A percentile compares a stretch with the other conserved stretches of the same genome.
These are phyloP conservation scores for Carallia brachiata DNA, from an alignment of 345 rosid genomes.

Conservation along the genomic window DNA sequence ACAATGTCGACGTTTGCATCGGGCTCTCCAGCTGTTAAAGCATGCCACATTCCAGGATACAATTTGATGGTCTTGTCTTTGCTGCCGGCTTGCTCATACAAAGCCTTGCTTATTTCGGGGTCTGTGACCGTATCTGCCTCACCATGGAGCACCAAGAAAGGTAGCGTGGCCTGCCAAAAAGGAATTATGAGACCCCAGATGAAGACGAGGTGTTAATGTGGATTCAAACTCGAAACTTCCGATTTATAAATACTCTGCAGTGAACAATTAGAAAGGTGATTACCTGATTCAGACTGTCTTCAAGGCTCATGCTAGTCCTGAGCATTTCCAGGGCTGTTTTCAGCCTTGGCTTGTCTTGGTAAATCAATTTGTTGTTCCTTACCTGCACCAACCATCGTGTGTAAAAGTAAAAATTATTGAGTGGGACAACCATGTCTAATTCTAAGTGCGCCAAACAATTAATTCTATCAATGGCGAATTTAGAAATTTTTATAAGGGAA, in stretches of 20 bases:
- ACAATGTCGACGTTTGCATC: slow-evolving; percentile 68
- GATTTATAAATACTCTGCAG: background rate
- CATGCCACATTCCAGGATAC: slow-evolving; percentile 98
- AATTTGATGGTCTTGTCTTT: slow-evolving; percentile 76
- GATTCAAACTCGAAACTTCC: background rate
- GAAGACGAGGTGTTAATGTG: too few species aligned
- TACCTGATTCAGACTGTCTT: slow-evolving; percentile 66
- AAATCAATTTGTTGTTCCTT: slow-evolving; percentile 84
- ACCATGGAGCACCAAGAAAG: slow-evolving; percentile 89
- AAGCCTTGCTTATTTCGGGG: slow-evolving; percentile 91
- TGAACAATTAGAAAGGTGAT: background rate
- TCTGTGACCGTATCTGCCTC: slow-evolving; percentile 92
- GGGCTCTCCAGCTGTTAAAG: slow-evolving; percentile 77
- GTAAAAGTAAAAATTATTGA: background rate
- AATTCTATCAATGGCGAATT: too few species aligned
- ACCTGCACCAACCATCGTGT: slow-evolving; percentile 36
- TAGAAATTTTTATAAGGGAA: too few species aligned
- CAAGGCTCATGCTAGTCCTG: slow-evolving; percentile 80
- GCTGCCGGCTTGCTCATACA: slow-evolving; percentile 67
- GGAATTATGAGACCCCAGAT: too few species aligned
- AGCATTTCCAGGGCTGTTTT: slow-evolving; percentile 96
- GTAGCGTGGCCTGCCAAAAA: slow-evolving; percentile 56
- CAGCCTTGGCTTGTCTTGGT: slow-evolving; percentile 93
- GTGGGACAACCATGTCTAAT: background rate
- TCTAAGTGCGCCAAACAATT: too few species aligned